Conservation (phyloP, 352 stramenopile species). For the Phytophthora meadii region DNA sequence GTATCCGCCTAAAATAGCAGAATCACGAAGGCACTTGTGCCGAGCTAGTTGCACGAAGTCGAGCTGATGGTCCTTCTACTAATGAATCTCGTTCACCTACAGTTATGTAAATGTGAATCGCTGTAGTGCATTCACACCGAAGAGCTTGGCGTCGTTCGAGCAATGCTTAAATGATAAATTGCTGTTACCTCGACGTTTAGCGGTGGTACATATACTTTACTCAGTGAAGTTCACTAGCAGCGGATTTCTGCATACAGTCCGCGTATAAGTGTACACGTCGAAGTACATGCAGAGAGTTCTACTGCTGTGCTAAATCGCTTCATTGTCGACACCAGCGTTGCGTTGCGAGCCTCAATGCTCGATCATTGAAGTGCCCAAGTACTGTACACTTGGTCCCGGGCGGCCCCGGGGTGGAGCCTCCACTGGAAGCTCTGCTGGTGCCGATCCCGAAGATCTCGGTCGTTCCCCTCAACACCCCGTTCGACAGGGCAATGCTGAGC, state of each 20-base stretch:
- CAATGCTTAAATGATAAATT: background rate
- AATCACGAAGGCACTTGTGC: too few species aligned
- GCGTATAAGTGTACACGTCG: background rate
- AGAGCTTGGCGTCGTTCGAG: slow-evolving; percentile 10
- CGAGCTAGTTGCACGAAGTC: too few species aligned
- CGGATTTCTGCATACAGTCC: too few species aligned
- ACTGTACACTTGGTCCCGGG: background rate
- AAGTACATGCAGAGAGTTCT: background rate
- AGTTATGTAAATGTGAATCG: background rate
- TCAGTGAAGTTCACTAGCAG: too few species aligned
- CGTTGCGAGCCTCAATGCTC: slow-evolving; percentile 1
- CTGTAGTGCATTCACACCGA: slow-evolving; percentile 12
- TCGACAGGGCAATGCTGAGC: slow-evolving; percentile 35
- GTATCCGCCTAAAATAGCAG: too few species aligned
- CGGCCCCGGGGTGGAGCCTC: too few species aligned
- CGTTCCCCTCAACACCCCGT: slow-evolving; percentile 1
- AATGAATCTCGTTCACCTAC: slow-evolving; percentile 2
- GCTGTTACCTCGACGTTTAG: too few species aligned
- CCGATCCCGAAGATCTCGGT: slow-evolving; percentile 26
- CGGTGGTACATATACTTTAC: too few species aligned
- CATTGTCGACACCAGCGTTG: slow-evolving; percentile 10
- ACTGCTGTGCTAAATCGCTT: background rate
- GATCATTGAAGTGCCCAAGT: background rate
- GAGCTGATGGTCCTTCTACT: slow-evolving; percentile 6
- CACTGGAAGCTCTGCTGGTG: background rate